Percentiles rank a stretch among this genome's conserved stretches.
Conservation (phyloP, 257 asterid species). For the Forsythia suspensa region DNA sequence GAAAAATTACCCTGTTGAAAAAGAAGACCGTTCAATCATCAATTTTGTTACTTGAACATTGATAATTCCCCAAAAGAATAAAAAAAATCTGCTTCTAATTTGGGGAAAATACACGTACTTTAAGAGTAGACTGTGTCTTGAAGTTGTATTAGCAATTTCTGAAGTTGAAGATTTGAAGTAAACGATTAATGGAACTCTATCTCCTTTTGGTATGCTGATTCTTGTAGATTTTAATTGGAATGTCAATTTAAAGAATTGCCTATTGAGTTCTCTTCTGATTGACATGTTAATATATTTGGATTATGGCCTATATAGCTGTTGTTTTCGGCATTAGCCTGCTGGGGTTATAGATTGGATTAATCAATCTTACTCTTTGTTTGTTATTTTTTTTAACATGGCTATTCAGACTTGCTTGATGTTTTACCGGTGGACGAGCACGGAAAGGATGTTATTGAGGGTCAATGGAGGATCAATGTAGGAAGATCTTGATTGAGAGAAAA, state of each 20-base stretch:
- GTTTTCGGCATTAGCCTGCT: neutral
- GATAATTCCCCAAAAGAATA: neutral
- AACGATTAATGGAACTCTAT: neutral
- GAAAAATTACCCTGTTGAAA: neutral
- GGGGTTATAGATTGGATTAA: neutral
- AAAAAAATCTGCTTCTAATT: neutral
- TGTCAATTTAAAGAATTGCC: neutral
- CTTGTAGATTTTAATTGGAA: neutral
- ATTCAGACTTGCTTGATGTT: slow-evolving; percentile 2
- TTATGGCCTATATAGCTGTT: neutral
- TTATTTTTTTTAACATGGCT: neutral
- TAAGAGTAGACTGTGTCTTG: neutral
- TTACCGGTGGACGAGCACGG: slow-evolving; percentile 7
- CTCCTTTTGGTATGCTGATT: neutral
- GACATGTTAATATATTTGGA: neutral
- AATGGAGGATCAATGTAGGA: no score
- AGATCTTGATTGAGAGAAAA: slow-evolving; percentile 18
- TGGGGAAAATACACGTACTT: neutral
- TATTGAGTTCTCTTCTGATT: neutral
- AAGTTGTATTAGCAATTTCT: neutral
- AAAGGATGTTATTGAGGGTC: slow-evolving; percentile 9
- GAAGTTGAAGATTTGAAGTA: neutral
- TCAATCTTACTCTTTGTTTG: neutral
- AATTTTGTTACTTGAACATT: neutral
- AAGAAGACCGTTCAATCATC: neutral